Evolutionary conservation across 2,329 filamentous ascomycete species (phyloP), one percentile per base, ranked within the genome.

Genomic region (Incumbomyces lentus): DNA sequence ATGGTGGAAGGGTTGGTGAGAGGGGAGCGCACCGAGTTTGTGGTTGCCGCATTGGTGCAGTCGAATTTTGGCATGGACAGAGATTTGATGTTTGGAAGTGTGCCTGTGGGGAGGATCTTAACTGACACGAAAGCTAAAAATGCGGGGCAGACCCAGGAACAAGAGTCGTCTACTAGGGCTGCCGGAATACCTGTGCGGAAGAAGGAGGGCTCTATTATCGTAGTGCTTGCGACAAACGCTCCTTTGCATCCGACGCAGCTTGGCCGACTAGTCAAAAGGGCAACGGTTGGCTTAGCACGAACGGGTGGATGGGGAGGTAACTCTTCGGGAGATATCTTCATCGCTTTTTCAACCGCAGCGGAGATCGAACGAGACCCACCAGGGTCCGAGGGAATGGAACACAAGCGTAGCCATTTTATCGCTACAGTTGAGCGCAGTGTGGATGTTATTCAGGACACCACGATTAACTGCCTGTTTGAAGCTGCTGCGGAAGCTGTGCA

Each of bases 301-400:
- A 78, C 81, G 0, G 79, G 79, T 2, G 76, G 78, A 1, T 75
- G 76, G 49, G 79, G 78, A 0, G 68, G 71, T 36, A 82, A 82
- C 52, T 70, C 69, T 10, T 82, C 77, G 0, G 81, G 80, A 0
- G 80, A 84, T 50, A 76, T 84, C 49, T 82, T 83, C 58, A 65
- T 84, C 2, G 79, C 80, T 3, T 76, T 84, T 49, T 82, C 78
- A 6, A 84, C 79, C 0, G 79, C 68, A 5, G 77, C 74, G 49
- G 64, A 68, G 36, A 62, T 78, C 1, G 63, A 65, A 2, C 66
- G 72, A 32, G 69, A 73, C 54, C 64, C 61, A 3, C 54, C 64
- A 2, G 57, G 50, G 2, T 58, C 51, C 52, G 54, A 51, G 17
- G 45, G 51, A 18, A 55, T 46, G 30, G 59, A 1, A 45, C 55